A percentile compares a stretch with the other conserved stretches of the same genome.
These are phyloP conservation scores for Penicillium desertorum DNA, from an alignment of 495 filamentous ascomycete species.

Conservation along the genomic window DNA sequence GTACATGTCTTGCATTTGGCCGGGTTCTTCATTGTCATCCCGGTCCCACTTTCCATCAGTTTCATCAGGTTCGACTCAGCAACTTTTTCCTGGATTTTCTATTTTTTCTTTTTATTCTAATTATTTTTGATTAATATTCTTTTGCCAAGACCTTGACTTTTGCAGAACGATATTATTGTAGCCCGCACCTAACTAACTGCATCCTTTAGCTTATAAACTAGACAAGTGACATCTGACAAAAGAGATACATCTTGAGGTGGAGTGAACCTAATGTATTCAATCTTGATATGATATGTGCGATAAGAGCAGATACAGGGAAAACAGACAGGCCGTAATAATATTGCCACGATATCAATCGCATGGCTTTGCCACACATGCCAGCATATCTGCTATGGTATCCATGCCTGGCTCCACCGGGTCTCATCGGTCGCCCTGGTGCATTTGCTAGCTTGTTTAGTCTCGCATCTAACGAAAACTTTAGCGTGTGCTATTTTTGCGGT, in stretches of 20 bases:
- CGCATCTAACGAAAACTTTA: conserved; percentile 15
- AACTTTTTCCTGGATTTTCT: neutral
- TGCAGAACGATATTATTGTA: conserved; percentile 9
- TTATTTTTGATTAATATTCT: neutral
- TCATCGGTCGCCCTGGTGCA: conserved; percentile 18
- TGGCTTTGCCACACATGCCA: conserved; percentile 27
- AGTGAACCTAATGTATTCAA: neutral
- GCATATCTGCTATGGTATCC: conserved; percentile 6
- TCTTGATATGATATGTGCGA: neutral
- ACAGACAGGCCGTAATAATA: conserved; percentile 5
- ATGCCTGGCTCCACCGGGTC: conserved; percentile 11
- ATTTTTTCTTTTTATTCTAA: neutral
- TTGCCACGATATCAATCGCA: conserved; percentile 21
- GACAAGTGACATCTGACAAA: neutral
- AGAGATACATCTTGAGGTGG: neutral
- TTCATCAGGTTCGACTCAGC: neutral
- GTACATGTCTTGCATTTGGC: too few relatives aligned
- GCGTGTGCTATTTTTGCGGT: conserved; percentile 28
- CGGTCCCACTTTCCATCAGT: neutral
- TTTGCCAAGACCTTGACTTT: conserved; percentile 14
- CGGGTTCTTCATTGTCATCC: too few relatives aligned
- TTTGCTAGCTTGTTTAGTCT: conserved; percentile 12
- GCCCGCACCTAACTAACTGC: conserved; percentile 7
- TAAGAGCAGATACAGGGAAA: neutral
- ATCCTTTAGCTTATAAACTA: conserved; percentile 7